Evolutionary conservation across 495 filamentous ascomycete genomes (phyloP).

Genomic region (Pseudevernia furfuracea): DNA sequence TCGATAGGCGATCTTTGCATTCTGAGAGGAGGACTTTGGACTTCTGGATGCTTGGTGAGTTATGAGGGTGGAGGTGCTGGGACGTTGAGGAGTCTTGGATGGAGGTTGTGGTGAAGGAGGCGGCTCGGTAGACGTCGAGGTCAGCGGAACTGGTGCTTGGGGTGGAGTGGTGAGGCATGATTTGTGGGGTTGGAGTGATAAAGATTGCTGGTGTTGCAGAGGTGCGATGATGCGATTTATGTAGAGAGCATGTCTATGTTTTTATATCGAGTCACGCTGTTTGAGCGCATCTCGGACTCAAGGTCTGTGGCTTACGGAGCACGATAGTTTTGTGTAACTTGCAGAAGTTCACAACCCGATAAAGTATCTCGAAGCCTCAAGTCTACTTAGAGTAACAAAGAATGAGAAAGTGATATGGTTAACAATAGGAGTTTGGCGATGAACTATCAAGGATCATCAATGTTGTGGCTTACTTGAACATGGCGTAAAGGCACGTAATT

Average conservation of each 20-base stretch:
- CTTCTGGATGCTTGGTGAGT: neutral
- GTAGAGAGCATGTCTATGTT: neutral
- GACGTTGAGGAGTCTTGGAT: neutral
- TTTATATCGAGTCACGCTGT: neutral
- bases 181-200: neutral
- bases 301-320: neutral
- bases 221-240: neutral
- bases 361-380: neutral
- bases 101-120: neutral
- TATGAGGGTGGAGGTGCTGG: neutral
- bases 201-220: neutral
- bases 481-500: neutral
- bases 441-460: neutral
- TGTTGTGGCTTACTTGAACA: neutral
- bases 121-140: neutral
- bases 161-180: neutral
- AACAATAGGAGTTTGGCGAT: too few relatives aligned
- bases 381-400: neutral
- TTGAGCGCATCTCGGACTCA: too few relatives aligned
- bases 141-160: neutral
- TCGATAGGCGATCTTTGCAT: slow-evolving; percentile 2
- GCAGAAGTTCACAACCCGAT: neutral
- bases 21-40: neutral
- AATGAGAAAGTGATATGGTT: neutral
- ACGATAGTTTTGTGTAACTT: neutral